Base-by-base conservation (phyloP, 1,284 basidiomycete genomes). In the Tilletia setariae region DNA sequence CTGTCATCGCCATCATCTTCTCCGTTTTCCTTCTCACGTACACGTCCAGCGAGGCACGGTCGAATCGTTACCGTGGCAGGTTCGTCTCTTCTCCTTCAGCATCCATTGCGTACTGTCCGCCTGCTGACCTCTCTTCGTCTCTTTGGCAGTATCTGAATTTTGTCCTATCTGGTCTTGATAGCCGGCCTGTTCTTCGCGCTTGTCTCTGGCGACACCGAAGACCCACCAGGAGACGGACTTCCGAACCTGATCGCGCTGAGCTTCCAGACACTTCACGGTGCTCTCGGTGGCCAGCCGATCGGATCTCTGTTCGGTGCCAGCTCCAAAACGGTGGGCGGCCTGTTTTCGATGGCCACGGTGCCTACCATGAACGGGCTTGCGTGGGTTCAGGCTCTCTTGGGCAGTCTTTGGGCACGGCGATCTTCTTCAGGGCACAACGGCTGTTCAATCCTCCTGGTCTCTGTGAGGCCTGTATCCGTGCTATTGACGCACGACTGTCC, bases 41-140 rank as follows among this genome's bases (percentile, higher is more conserved):
- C 83, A 97, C 94, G 2, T 98, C 98, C 83, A 98, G 98, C 79
- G 96, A 99, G 84, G 93, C 94, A 21, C 91, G 92, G 84, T 91
- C 91, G 77, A 98, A 98, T 85, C 98, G 97, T 81, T 78, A 82
- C 70, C 69, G 82, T n/a, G 82, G 82, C 43, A 65, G 63, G 68
- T 69, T 42, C 49, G 68, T 68, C 7, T 21, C 19, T 47, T 23
- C 7, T 13, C 15, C 35, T 53, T 25, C 16, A 2, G 11, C 19
- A 11, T 66, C 44, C 25, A n/a, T n/a, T n/a, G n/a, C n/a, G n/a
- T n/a, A n/a, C n/a, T 44, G 43, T 44, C 43, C 43, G 43, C 11
- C 43, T 44, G n/a, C 51, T 53, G n/a, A 53, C 51, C 46, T 32
- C 40, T 53, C 16, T 13, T 65, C 30, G 3, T 21, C 63, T 9